Conservation (phyloP, 345 rosid genomes). For the Alliaria petiolata region DNA sequence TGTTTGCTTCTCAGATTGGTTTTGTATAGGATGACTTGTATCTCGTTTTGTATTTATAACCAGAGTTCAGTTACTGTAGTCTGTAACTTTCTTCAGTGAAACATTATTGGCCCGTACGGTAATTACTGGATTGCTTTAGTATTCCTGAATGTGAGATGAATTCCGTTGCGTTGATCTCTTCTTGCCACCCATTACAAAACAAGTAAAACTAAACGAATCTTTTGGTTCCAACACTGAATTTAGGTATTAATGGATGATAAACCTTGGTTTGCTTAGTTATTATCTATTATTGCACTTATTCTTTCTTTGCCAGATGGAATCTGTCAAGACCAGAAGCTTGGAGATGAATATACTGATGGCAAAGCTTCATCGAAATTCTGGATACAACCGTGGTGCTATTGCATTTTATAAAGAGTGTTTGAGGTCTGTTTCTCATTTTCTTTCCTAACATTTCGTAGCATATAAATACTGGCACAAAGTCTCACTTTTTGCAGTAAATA, state of each 20-base stretch:
- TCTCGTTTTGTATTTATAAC: too few species aligned
- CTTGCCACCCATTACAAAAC: background rate
- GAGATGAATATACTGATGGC: conserved; percentile 94
- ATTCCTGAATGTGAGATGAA: background rate
- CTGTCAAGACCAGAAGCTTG: conserved; percentile 85
- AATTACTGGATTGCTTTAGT: too few species aligned
- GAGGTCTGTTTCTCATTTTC: conserved; percentile 45
- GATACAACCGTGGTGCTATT: conserved; percentile 79
- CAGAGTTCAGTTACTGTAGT: too few species aligned
- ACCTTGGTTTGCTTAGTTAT: background rate
- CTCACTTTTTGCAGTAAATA: background rate
- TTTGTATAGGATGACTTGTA: too few species aligned
- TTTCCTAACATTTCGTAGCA: background rate
- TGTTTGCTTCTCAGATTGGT: too few species aligned
- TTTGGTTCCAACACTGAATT: background rate
- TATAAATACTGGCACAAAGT: conserved; percentile 6
- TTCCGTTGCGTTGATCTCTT: background rate
- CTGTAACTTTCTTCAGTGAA: too few species aligned
- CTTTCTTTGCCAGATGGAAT: conserved; percentile 68
- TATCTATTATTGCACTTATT: background rate
- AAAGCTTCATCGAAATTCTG: conserved; percentile 84
- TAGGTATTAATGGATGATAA: conserved; percentile 1
- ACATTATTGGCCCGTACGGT: too few species aligned
- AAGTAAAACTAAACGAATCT: background rate
- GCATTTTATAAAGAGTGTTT: conserved; percentile 88